phyloP scores from a whole-genome alignment of 345 rosid genomes.

The Clausena lansium region DNA sequence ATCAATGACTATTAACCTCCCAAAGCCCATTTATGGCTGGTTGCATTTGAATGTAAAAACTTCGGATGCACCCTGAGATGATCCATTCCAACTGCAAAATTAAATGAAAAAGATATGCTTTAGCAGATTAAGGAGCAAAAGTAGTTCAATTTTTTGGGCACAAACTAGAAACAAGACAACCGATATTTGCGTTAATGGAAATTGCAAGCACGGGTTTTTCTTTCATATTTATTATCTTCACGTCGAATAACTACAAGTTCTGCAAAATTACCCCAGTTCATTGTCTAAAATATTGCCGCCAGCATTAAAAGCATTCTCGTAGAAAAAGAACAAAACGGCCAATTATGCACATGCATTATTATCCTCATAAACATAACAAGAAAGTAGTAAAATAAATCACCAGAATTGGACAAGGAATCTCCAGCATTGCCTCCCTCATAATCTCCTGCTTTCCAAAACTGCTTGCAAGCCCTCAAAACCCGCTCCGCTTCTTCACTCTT shows the following conservation, averaged over 20 bases:
- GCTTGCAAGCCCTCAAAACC: slow-evolving; percentile 35
- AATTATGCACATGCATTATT: not conserved
- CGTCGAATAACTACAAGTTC: not conserved
- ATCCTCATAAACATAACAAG: not conserved
- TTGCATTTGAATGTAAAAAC: slow-evolving; percentile 88
- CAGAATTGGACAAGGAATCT: slow-evolving; percentile 23
- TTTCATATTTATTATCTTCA: not conserved
- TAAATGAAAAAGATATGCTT: not conserved
- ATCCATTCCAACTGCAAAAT: slow-evolving; percentile 49
- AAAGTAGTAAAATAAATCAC: not conserved
- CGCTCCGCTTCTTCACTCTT: not conserved
- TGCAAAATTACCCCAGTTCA: not conserved
- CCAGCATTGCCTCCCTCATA: slow-evolving; percentile 33
- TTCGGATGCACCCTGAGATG: slow-evolving; percentile 89
- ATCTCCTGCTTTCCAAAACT: slow-evolving; percentile 69
- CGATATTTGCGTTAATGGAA: not conserved
- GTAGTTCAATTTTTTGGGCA: not conserved
- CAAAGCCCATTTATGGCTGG: slow-evolving; percentile 94
- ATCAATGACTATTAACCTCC: slow-evolving; percentile 50
- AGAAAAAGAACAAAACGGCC: not conserved
- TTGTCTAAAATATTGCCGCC: not conserved
- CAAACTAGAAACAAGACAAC: not conserved
- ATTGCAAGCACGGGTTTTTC: not conserved
- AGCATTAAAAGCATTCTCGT: not conserved
- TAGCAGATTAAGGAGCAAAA: not conserved